Base-by-base conservation (phyloP, 208 protist genomes). In the Leishmania amazonensis region DNA sequence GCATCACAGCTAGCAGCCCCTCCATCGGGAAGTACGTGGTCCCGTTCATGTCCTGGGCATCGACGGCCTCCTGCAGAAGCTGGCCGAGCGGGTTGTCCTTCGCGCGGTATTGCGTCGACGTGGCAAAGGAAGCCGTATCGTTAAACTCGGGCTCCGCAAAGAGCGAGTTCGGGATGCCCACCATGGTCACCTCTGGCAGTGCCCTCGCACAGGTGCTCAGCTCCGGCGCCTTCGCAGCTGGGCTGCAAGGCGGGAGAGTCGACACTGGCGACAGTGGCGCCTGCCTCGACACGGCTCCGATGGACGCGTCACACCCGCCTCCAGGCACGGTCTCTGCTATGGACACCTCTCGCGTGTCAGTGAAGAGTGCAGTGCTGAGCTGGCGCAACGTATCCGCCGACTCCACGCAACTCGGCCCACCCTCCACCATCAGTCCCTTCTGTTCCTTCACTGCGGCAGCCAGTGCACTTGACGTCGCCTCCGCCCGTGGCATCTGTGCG, bases 21-120 rank as follows among this genome's bases (percentile, higher is more conserved):
- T 90, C 86, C 28, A 89, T 67, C 24, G 86, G 85, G 80, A 92
- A 83, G 70, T 76, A 86, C 6, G 84, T 89, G 21, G 82, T 49
- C 38, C 80, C 86, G 17, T 57, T 38, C 19, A 40, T 64, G 64
- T 86, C 80, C 68, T 81, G 80, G 2, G 80, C 49, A 45, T 85
- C 67, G 0, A 70, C 76, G 5, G 87, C 87, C 40, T 42, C 58
- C 73, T 83, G 83, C 79, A 92, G 76, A 49, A 91, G 64, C 62
- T 82, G 76, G 35, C 76, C 81, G 45, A 87, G 81, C 45, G 76
- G 73, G 80, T 75, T 85, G 72, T 78, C 75, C 17, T 80, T 67
- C 11, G 40, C 75, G 24, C 85, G 82, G 72, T 80, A 85, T 68
- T 86, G 85, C 45, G 81, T 76, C 49, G 83, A 85, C 49, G 78